These are phyloP conservation scores for Suaeda aralocaspica DNA, from an alignment of 148 eudicot genomes.

Conservation along the genomic window DNA sequence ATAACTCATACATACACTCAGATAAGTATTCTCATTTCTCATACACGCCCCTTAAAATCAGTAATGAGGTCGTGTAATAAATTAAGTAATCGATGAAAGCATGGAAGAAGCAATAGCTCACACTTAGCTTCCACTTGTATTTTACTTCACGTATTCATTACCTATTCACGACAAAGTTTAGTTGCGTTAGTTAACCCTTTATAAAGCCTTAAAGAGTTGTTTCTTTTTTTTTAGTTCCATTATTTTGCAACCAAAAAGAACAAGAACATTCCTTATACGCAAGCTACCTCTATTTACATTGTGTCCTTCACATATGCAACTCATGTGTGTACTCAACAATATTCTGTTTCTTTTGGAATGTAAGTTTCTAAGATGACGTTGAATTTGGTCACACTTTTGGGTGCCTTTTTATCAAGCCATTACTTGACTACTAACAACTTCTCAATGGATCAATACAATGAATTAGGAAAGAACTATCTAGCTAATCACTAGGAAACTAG, in stretches of 20 bases:
- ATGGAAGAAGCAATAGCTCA: neutral
- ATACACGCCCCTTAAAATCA: no score
- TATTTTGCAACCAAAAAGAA: no score
- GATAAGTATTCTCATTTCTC: no score
- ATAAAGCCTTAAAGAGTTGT: neutral
- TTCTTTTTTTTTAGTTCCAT: neutral
- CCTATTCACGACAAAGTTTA: neutral
- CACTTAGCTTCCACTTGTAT: neutral
- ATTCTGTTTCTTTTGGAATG: conserved; percentile 7
- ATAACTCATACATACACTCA: no score
- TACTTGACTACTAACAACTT: neutral
- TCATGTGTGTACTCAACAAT: conserved; percentile 19
- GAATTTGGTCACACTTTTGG: neutral
- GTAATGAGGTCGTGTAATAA: no score
- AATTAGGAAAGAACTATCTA: no score
- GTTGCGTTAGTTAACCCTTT: neutral
- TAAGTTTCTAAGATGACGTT: neutral
- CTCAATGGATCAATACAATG: neutral
- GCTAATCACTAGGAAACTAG: no score
- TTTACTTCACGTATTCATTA: conserved; percentile 4
- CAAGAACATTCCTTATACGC: conserved; percentile 1
- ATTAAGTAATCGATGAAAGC: neutral
- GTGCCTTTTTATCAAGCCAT: neutral
- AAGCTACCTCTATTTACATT: neutral
- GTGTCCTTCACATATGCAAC: neutral